A percentile compares a stretch with the other conserved stretches of the same genome.
These are phyloP conservation scores for Eutrema heterophyllum DNA, from an alignment of 345 rosid species.

Conservation along the genomic window DNA sequence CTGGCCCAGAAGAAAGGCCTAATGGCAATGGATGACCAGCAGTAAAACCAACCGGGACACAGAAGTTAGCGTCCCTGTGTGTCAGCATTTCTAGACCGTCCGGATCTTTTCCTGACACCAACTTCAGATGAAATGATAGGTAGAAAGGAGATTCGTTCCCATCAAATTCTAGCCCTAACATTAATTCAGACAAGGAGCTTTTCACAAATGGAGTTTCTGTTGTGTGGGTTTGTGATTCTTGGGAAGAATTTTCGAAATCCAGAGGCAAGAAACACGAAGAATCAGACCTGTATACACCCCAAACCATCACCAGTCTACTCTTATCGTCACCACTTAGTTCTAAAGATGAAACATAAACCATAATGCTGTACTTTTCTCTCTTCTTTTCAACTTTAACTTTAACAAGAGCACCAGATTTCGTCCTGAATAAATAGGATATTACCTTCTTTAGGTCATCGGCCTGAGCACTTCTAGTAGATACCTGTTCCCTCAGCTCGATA, in stretches of 20 bases:
- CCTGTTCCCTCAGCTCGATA: constrained; percentile 37
- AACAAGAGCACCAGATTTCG: constrained; percentile 63
- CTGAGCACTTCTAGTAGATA: constrained; percentile 28
- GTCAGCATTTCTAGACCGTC: constrained; percentile 48
- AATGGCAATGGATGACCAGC: constrained; percentile 65
- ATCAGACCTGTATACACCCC: constrained; percentile 75
- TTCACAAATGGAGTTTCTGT: constrained; percentile 44
- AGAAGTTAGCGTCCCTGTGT: constrained; percentile 53
- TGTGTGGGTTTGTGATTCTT: constrained; percentile 35
- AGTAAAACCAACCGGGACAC: constrained; percentile 77
- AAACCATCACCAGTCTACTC: constrained; percentile 42
- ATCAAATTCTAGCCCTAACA: constrained; percentile 65
- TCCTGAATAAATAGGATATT: constrained; percentile 58
- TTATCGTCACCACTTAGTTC: constrained; percentile 30
- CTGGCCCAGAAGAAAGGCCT: constrained; percentile 64
- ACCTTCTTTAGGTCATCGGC: constrained; percentile 39
- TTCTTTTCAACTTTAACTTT: constrained; percentile 55
- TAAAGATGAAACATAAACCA: constrained; percentile 56
- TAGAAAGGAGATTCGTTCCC: constrained; percentile 62
- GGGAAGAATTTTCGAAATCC: constrained; percentile 35
- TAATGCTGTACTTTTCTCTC: constrained; percentile 46
- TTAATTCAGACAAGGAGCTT: constrained; percentile 38
- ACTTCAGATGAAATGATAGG: constrained; percentile 69
- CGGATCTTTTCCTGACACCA: constrained; percentile 22
- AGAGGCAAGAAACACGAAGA: constrained; percentile 49